phyloP scores from a whole-genome alignment of 1,139 yeast species.

The Hansenula lynferdii region DNA sequence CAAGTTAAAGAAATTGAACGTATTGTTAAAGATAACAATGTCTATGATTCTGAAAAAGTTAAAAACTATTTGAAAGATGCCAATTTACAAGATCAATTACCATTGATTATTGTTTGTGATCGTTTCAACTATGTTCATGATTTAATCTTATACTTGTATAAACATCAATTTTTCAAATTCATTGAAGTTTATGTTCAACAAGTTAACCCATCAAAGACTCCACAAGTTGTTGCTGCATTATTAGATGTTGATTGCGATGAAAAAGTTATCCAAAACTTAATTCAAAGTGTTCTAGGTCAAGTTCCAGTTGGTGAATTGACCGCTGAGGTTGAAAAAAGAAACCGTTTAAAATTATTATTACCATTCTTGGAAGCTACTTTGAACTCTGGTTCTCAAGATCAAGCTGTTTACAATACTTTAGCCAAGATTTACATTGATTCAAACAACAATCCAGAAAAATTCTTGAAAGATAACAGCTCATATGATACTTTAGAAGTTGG shows the following conservation, averaged over 20 bases:
- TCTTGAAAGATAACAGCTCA: slow-evolving; percentile 82
- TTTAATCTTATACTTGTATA: slow-evolving; percentile 86
- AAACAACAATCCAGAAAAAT: slow-evolving; percentile 95
- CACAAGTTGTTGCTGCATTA: slow-evolving; percentile 94
- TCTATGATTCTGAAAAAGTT: slow-evolving; percentile 95
- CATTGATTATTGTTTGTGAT: slow-evolving; percentile 94
- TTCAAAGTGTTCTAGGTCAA: slow-evolving; percentile 87
- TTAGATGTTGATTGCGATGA: slow-evolving; percentile 98
- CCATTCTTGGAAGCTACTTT: slow-evolving; percentile 92
- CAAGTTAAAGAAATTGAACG: slow-evolving; percentile 95
- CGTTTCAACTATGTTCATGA: slow-evolving; percentile 91
- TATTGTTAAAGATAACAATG: slow-evolving; percentile 88
- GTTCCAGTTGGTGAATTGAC: slow-evolving; percentile 91
- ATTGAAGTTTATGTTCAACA: slow-evolving; percentile 97
- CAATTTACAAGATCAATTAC: slow-evolving; percentile 90
- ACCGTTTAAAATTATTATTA: slow-evolving; percentile 82
- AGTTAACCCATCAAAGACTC: slow-evolving; percentile 92
- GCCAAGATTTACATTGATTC: slow-evolving; percentile 98
- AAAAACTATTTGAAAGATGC: slow-evolving; percentile 95
- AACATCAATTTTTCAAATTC: slow-evolving; percentile 91
- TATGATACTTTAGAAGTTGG: slow-evolving; percentile 95
- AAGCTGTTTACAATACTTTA: slow-evolving; percentile 88
- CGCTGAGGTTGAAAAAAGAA: slow-evolving; percentile 93
- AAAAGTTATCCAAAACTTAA: slow-evolving; percentile 70
- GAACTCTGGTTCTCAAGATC: slow-evolving; percentile 84